These are phyloP conservation scores for Phyllosticta citribraziliensis DNA, from an alignment of 2,329 filamentous ascomycete species.

Conservation along the genomic window DNA sequence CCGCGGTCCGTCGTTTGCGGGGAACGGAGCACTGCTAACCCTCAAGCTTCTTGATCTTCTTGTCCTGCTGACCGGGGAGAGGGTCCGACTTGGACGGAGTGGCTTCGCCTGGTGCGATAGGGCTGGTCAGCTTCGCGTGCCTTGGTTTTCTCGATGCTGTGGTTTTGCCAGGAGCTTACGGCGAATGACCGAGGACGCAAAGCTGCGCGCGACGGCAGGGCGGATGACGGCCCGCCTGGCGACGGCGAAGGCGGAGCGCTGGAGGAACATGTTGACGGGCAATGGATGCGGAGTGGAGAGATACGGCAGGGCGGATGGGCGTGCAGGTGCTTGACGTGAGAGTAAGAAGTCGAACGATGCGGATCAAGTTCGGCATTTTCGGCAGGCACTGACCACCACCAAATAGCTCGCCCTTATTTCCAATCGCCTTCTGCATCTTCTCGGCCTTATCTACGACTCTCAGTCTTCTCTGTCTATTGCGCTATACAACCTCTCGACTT, in stretches of 20 bases:
- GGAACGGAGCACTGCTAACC: slow-evolving; percentile 25
- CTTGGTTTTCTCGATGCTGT: slow-evolving; percentile 10
- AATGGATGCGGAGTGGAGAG: slow-evolving; percentile 29
- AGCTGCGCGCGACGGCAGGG: slow-evolving; percentile 34
- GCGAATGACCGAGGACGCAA: slow-evolving; percentile 37
- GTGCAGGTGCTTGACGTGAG: slow-evolving; percentile 4
- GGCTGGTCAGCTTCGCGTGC: slow-evolving; percentile 23
- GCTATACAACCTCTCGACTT: not conserved
- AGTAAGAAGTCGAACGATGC: slow-evolving; percentile 10
- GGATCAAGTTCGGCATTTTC: not conserved
- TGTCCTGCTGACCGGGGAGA: slow-evolving; percentile 26
- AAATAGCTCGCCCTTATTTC: slow-evolving; percentile 4
- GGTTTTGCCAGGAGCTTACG: slow-evolving; percentile 28
- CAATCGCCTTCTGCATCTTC: not conserved
- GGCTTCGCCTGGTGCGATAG: slow-evolving; percentile 19
- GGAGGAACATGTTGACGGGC: slow-evolving; percentile 36
- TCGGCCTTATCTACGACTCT: not conserved
- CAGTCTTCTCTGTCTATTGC: not conserved
- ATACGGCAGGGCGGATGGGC: slow-evolving; percentile 15
- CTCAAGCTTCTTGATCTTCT: slow-evolving; percentile 36
- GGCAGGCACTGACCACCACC: slow-evolving; percentile 1
- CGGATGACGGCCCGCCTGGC: slow-evolving; percentile 34
- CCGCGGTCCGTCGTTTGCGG: not conserved
- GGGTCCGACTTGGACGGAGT: slow-evolving; percentile 23
- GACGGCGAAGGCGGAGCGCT: slow-evolving; percentile 40